Percentiles rank a stretch among this genome's conserved stretches.
These are phyloP conservation scores for Lachancea sp. DNA, from an alignment of 805 yeast genomes.

Conservation along the genomic window DNA sequence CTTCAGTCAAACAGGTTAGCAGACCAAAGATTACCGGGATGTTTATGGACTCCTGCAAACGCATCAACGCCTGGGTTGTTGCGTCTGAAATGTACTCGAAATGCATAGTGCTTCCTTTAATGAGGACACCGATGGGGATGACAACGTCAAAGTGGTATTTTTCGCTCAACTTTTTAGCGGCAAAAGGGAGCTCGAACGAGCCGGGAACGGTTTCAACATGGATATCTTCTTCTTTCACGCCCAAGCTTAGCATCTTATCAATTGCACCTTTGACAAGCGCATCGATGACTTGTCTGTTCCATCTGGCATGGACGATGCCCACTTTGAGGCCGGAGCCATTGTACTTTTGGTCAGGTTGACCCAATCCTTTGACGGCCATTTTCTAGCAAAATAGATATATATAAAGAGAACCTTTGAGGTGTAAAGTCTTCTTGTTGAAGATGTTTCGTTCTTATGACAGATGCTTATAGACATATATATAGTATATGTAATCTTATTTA, in stretches of 20 bases:
- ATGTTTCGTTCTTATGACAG: no score
- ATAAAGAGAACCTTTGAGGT: no score
- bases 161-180: conserved; percentile 48
- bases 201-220: conserved; percentile 87
- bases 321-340: conserved; percentile 64
- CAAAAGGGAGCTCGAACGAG: conserved; percentile 87
- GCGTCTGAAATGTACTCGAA: conserved; percentile 95
- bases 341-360: conserved; percentile 59
- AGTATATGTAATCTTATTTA: no score
- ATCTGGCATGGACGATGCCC: conserved; percentile 92
- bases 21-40: conserved; percentile 91
- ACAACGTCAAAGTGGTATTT: conserved; percentile 67
- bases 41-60: conserved; percentile 57
- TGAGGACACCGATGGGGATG: conserved; percentile 88
- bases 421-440: no score
- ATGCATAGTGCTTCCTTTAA: conserved; percentile 97
- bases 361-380: conserved; percentile 81
- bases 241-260: conserved; percentile 49
- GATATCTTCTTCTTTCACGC: conserved; percentile 73
- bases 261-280: conserved; percentile 76
- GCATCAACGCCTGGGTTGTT: conserved; percentile 79
- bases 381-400: background rate
- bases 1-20: conserved; percentile 87
- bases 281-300: conserved; percentile 77
- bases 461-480: no score